Conservation (phyloP, 208 protist genomes). For the Leishmania turanica region DNA sequence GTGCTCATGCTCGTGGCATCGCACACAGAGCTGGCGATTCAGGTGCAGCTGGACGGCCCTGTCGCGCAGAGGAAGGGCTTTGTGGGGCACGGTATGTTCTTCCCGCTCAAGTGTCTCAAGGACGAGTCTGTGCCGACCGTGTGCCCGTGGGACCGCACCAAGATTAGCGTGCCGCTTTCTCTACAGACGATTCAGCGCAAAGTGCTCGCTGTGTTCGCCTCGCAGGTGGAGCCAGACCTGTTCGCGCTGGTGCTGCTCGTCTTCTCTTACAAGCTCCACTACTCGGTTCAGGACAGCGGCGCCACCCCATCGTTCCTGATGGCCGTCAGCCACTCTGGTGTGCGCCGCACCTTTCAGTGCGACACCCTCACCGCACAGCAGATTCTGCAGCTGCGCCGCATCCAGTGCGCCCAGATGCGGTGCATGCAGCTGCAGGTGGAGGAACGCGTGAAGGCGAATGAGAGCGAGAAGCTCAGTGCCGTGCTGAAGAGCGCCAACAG, state of each 20-base stretch:
- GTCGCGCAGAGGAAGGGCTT: constrained; percentile 51
- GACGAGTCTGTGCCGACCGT: constrained; percentile 65
- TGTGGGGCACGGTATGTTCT: constrained; percentile 69
- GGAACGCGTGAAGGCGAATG: constrained; percentile 33
- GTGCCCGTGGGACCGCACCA: constrained; percentile 58
- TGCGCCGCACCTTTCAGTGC: constrained; percentile 46
- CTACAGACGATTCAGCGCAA: constrained; percentile 64
- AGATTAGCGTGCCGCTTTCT: constrained; percentile 65
- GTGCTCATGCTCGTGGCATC: constrained; percentile 55
- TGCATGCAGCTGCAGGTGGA: constrained; percentile 65
- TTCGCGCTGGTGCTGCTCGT: constrained; percentile 73
- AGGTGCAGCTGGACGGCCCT: constrained; percentile 52
- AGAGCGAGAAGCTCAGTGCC: constrained; percentile 41
- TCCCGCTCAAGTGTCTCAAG: constrained; percentile 58
- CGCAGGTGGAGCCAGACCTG: constrained; percentile 52
- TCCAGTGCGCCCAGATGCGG: constrained; percentile 66
- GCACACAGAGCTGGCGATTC: constrained; percentile 69
- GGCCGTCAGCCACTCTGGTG: constrained; percentile 49
- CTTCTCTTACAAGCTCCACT: constrained; percentile 51
- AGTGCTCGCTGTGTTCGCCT: constrained; percentile 63
- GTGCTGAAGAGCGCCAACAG: constrained; percentile 34
- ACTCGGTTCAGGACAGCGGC: constrained; percentile 27
- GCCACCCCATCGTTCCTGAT: constrained; percentile 29
- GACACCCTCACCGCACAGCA: constrained; percentile 63
- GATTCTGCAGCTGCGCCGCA: constrained; percentile 71